A percentile compares a stretch with the other conserved stretches of the same genome.
These are phyloP conservation scores for Leptographium wingfieldii DNA, from an alignment of 2,329 filamentous ascomycete species.

Conservation along the genomic window DNA sequence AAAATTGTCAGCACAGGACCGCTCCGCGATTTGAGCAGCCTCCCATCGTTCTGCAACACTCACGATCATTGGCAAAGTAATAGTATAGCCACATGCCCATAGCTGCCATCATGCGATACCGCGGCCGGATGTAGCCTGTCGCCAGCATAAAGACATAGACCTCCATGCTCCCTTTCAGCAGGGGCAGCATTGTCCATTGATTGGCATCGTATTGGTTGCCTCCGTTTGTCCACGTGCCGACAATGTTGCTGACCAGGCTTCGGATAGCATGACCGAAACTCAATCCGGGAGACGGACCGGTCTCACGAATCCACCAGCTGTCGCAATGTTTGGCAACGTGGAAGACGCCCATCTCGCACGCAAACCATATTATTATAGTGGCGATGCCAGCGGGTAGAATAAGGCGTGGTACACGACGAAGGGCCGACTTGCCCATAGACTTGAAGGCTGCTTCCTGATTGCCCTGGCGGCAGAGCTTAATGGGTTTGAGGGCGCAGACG, in stretches of 20 bases:
- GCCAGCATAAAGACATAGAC: conserved; percentile 41
- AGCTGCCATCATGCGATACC: conserved; percentile 34
- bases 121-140: conserved; percentile 33
- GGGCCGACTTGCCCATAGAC: conserved; percentile 42
- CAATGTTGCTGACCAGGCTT: conserved; percentile 30
- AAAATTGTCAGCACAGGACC: conserved; percentile 6
- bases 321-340: conserved; percentile 41
- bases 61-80: conserved; percentile 25
- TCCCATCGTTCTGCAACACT: conserved; percentile 2
- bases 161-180: conserved; percentile 41
- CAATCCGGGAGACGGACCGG: conserved; percentile 28
- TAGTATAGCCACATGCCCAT: conserved; percentile 36
- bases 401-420: conserved; percentile 44
- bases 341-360: conserved; percentile 43
- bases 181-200: conserved; percentile 44
- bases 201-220: conserved; percentile 42
- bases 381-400: conserved; percentile 44
- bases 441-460: conserved; percentile 39
- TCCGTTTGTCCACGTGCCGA: conserved; percentile 37
- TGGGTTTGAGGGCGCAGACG: conserved; percentile 49
- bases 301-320: conserved; percentile 44
- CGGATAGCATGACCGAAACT: conserved; percentile 28
- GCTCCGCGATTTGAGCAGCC: no score
- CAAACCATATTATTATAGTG: conserved; percentile 40
- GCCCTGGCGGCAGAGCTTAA: conserved; percentile 40